Conservation (phyloP, 2,329 filamentous ascomycete genomes). For the Botrytis paeoniae region DNA sequence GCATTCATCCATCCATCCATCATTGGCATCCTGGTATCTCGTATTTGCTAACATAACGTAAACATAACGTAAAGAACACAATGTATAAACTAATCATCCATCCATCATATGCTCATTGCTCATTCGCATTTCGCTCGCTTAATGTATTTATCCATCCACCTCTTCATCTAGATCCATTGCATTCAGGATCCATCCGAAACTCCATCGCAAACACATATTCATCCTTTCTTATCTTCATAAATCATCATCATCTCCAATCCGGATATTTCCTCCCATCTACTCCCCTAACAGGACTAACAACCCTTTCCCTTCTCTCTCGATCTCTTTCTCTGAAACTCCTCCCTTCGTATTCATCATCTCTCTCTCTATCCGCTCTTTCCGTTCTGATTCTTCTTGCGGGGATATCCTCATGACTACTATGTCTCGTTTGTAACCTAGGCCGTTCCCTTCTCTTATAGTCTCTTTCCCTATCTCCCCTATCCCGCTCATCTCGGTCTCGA, state of each 20-base stretch:
- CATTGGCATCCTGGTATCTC: neutral
- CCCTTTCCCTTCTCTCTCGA: slow-evolving; percentile 26
- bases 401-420: slow-evolving; percentile 18
- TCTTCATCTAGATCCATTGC: neutral
- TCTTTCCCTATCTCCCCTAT: slow-evolving; percentile 22
- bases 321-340: slow-evolving; percentile 25
- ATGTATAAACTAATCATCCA: neutral
- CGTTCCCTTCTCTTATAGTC: slow-evolving; percentile 13
- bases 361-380: slow-evolving; percentile 25
- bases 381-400: slow-evolving; percentile 11
- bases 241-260: slow-evolving; percentile 1
- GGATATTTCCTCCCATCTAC: slow-evolving; percentile 37
- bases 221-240: neutral
- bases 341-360: slow-evolving; percentile 17
- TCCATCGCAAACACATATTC: neutral
- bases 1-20: neutral
- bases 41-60: neutral
- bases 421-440: slow-evolving; percentile 4
- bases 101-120: too few relatives aligned
- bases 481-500: slow-evolving; percentile 21
- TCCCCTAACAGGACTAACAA: slow-evolving; percentile 31
- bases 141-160: neutral
- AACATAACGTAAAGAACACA: neutral
- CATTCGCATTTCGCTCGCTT: neutral
- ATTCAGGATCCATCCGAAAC: neutral